A percentile compares a stretch with the other conserved stretches of the same genome.
Conservation (phyloP, 345 rosid species). For the Populus davidiana region DNA sequence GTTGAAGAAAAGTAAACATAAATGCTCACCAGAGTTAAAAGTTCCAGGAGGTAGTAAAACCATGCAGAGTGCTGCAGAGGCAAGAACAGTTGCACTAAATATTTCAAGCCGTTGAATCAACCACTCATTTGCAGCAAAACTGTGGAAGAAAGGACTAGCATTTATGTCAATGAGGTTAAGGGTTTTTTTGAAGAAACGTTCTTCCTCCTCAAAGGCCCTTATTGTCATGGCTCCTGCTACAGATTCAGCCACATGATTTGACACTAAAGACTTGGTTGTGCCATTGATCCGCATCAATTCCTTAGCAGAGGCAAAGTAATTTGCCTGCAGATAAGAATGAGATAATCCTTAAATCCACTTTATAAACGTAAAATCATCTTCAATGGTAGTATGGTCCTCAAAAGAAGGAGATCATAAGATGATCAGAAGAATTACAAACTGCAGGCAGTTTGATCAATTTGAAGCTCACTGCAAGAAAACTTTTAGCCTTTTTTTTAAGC, state of each 20-base stretch:
- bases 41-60: conserved; percentile 91
- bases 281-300: conserved; percentile 92
- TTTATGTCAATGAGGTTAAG: conserved; percentile 69
- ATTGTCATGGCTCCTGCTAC: conserved; percentile 85
- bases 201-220: conserved; percentile 86
- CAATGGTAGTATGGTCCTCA: neutral
- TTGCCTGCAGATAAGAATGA: conserved; percentile 44
- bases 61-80: conserved; percentile 90
- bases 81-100: conserved; percentile 63
- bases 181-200: conserved; percentile 70
- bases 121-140: conserved; percentile 92
- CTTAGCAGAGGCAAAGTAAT: conserved; percentile 75
- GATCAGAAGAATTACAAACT: too few species aligned
- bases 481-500: too few species aligned
- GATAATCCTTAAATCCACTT: neutral
- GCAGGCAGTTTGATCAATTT: too few species aligned
- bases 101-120: conserved; percentile 83
- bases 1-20: neutral
- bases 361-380: neutral
- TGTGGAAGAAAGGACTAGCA: conserved; percentile 89
- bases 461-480: too few species aligned
- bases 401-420: neutral
- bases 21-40: conserved; percentile 70
- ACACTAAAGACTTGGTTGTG: conserved; percentile 83
- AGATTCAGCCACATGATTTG: conserved; percentile 92